These are phyloP conservation scores for Aspergillus carbonarius DNA, from an alignment of 2,329 filamentous ascomycete genomes.

Conservation along the genomic window DNA sequence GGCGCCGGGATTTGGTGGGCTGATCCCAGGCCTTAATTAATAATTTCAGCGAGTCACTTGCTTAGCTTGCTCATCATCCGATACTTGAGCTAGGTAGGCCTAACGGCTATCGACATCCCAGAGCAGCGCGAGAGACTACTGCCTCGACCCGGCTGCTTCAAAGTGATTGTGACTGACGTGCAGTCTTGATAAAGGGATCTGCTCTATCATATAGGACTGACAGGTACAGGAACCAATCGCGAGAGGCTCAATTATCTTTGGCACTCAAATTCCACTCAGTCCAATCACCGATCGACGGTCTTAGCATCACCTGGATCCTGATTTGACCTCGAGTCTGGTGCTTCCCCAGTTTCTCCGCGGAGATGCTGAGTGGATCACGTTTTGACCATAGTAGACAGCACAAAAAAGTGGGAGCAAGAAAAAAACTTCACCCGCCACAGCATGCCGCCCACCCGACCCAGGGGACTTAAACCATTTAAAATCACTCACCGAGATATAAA, in stretches of 20 bases:
- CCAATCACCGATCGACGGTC: not conserved
- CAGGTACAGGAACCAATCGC: not conserved
- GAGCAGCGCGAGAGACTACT: not conserved
- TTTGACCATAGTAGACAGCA: not conserved
- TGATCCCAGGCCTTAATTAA: not conserved
- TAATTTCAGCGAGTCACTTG: not conserved
- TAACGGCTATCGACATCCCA: not conserved
- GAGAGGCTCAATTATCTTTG: not conserved
- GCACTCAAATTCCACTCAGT: not conserved
- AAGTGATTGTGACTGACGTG: not conserved
- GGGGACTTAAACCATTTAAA: not conserved
- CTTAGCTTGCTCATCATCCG: not conserved
- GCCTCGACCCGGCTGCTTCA: not conserved
- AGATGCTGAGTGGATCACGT: not conserved
- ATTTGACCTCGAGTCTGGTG: not conserved
- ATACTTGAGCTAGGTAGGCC: not conserved
- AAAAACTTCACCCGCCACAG: conserved; percentile 7
- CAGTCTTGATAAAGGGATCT: not conserved
- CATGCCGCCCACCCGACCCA: not conserved
- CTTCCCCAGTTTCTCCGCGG: conserved; percentile 8
- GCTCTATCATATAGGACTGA: not conserved
- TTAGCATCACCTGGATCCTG: not conserved
- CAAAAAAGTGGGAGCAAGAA: not conserved
- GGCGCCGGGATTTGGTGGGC: conserved; percentile 1
- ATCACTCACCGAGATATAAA: not conserved